These are phyloP conservation scores for Talaromyces nanjingensis DNA, from an alignment of 495 filamentous ascomycete genomes.

Conservation along the genomic window DNA sequence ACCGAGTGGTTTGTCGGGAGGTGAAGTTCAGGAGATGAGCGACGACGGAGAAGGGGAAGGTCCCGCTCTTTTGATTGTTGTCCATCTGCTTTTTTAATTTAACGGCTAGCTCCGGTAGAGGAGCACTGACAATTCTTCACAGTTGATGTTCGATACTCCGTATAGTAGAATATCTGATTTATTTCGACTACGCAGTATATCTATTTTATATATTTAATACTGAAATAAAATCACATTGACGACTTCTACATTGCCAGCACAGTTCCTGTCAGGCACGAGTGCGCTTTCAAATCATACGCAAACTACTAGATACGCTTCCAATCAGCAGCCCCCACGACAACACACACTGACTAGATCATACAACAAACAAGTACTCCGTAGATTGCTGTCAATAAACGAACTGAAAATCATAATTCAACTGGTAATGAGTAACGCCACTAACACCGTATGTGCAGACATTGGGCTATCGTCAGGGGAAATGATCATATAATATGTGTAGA, in stretches of 20 bases:
- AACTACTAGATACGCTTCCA: not conserved
- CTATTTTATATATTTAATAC: not conserved
- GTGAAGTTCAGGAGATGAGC: not conserved
- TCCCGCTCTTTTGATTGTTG: not conserved
- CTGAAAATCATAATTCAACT: not conserved
- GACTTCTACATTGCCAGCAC: not conserved
- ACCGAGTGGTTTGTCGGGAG: not conserved
- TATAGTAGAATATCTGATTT: not conserved
- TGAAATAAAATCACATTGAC: not conserved
- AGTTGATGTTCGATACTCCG: not conserved
- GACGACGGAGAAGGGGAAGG: not conserved
- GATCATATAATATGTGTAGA: not conserved
- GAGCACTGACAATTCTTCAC: not conserved
- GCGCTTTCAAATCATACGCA: not conserved
- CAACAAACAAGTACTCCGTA: not conserved
- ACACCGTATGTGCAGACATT: conserved; percentile 7
- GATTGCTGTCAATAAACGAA: not conserved
- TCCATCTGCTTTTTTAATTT: not conserved
- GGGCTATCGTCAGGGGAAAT: not conserved
- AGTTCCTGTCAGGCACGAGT: not conserved
- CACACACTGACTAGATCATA: not conserved
- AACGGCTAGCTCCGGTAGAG: not conserved
- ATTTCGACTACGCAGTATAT: not conserved
- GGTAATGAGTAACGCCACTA: not conserved
- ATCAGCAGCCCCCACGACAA: conserved; percentile 1